Conservation (phyloP, 2,329 filamentous ascomycete genomes). For the Trichophyton benhamiae region DNA sequence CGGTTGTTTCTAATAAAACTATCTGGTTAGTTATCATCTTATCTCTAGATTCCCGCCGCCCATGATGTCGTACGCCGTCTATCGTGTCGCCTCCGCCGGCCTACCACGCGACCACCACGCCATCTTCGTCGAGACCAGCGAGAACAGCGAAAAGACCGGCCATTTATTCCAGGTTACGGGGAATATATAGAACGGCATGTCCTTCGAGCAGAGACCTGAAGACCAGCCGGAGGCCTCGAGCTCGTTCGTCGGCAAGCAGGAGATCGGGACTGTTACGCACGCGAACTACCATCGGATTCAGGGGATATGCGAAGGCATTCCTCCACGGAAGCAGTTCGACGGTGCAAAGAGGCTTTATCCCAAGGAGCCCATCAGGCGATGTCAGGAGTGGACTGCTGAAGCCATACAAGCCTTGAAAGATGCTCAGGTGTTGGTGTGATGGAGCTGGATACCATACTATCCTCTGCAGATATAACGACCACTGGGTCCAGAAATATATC, state of each 20-base stretch:
- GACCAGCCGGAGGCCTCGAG: constrained; percentile 5
- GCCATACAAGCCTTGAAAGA: constrained; percentile 12
- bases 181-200: constrained; percentile 23
- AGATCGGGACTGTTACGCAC: constrained; percentile 4
- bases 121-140: constrained; percentile 20
- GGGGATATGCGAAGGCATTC: constrained; percentile 8
- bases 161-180: constrained; percentile 21
- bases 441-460: neutral
- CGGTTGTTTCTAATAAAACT: no score
- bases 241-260: constrained; percentile 6
- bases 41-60: neutral
- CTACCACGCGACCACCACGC: constrained; percentile 21
- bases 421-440: constrained; percentile 5
- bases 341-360: constrained; percentile 19
- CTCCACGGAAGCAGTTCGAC: constrained; percentile 23
- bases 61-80: constrained; percentile 13
- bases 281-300: constrained; percentile 11
- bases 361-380: constrained; percentile 16
- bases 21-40: no score
- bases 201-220: constrained; percentile 7
- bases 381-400: constrained; percentile 24
- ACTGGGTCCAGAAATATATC: neutral
- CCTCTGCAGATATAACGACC: neutral
- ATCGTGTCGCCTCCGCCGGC: constrained; percentile 13
- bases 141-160: constrained; percentile 12